Base-by-base conservation (phyloP, 2,329 filamentous ascomycete genomes). In the Verticillium nubilum region DNA sequence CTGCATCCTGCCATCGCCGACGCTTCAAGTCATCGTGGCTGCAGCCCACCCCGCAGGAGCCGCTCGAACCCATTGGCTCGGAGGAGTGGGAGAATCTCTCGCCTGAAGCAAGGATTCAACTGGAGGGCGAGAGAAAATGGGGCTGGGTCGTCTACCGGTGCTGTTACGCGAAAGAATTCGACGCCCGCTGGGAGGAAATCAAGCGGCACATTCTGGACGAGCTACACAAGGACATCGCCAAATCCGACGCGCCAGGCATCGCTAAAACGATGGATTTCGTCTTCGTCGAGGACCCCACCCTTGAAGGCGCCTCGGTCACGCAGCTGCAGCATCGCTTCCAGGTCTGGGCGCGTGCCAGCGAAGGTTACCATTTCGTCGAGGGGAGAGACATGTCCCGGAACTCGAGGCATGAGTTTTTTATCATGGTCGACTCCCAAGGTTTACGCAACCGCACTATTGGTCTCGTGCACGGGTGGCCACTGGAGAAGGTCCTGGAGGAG, bases 231-330 rank as follows among this genome's bases (percentile, higher is more conserved):
- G 27, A 52, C 19, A 37, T 58, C 35, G 31, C 42, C 25, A 35
- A 58, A 57, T 62, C 62, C 13, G 60, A 62, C 23, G 60, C 58
- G 29, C 63, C 62, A 25, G 56, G 54, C 3, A 53, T 62, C 47
- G 23, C 37, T 17, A 58, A 65, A 6, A 57, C 33, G 13, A 61
- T 65, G 62, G 63, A 65, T 26, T 62, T 56, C 19, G 37, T 59
- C 50, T 65, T 63, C 27, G 58, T 65, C 23, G 62, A 61, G 29
- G 62, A 63, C 33, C 57, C 53, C 17, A 42, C 53, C n/a, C 62
- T 65, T 52, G 63, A 65, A 26, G 62, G 63, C 50, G 62, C 58
- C 55, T 62, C 60, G 53, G 52, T 56, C 19, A 58, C 60, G 17
- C 57, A 63, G 28, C 57, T 65, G 23, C 47, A 54, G 54, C 58